These are phyloP conservation scores for Uronychia binucleata DNA, from an alignment of 73 alveolate species.

Conservation along the genomic window DNA sequence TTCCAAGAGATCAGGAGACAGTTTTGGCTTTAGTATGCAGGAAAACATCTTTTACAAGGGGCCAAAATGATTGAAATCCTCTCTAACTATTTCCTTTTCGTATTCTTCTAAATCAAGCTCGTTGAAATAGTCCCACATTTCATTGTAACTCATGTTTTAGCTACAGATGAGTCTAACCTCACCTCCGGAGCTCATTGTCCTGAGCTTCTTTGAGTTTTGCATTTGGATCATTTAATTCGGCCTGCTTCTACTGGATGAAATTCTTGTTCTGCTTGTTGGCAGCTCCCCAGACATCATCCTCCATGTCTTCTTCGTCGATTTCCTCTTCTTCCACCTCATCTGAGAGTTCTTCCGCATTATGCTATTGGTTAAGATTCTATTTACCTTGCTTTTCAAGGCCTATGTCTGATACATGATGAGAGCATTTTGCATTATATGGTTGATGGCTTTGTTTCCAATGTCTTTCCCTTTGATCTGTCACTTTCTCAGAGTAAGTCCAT, in stretches of 20 bases:
- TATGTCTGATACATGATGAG: no score
- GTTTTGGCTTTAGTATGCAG: background rate
- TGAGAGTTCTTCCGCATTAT: no score
- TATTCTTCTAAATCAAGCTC: background rate
- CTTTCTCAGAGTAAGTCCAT: no score
- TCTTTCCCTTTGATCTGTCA: no score
- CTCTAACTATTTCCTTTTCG: background rate
- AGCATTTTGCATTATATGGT: no score
- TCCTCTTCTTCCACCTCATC: background rate
- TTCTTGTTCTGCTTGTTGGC: background rate
- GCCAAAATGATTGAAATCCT: background rate
- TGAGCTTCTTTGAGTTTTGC: background rate
- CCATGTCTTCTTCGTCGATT: background rate
- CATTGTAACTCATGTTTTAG: background rate
- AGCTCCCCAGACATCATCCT: background rate
- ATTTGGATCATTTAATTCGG: background rate
- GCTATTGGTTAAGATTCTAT: no score
- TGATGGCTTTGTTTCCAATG: no score
- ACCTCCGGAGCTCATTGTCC: background rate
- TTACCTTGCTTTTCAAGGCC: no score
- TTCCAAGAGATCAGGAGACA: background rate
- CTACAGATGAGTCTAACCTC: background rate
- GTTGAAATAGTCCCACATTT: background rate
- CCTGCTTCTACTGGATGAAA: background rate
- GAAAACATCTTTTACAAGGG: background rate